These are phyloP conservation scores for Alopecurus myosuroides DNA, from an alignment of 176 grass and related monocot species.

Conservation along the genomic window DNA sequence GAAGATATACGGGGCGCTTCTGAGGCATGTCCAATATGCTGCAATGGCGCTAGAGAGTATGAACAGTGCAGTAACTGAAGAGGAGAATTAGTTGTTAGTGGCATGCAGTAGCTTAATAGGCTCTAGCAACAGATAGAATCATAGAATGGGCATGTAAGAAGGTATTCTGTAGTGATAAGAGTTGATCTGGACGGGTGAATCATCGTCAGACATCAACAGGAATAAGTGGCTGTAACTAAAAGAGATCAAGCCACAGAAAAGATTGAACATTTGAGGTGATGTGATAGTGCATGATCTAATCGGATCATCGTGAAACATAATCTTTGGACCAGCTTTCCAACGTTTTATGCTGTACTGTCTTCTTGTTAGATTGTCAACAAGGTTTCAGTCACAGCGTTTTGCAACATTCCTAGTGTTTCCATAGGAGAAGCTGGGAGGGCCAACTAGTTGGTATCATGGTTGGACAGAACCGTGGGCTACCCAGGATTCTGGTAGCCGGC, in stretches of 20 bases:
- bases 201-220: not conserved
- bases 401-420: not conserved
- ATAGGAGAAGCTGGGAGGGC: not conserved
- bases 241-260: not conserved
- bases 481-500: not conserved
- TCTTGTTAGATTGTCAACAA: not conserved
- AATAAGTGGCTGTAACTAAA: not conserved
- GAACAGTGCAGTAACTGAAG: conserved; percentile 37
- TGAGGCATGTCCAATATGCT: conserved; percentile 64
- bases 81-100: conserved; percentile 37
- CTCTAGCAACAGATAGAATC: not conserved
- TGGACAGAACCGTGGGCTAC: not conserved
- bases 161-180: not conserved
- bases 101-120: not conserved
- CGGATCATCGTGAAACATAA: not conserved
- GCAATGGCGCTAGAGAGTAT: conserved; percentile 63
- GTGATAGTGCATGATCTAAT: not conserved
- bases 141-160: not conserved
- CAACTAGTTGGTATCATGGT: not conserved
- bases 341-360: not conserved
- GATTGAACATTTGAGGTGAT: not conserved
- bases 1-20: conserved; percentile 71
- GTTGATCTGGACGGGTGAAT: not conserved
- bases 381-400: not conserved
- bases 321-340: not conserved